These are phyloP conservation scores for Paxillus involutus DNA, from an alignment of 768 basidiomycete genomes.

Conservation along the genomic window DNA sequence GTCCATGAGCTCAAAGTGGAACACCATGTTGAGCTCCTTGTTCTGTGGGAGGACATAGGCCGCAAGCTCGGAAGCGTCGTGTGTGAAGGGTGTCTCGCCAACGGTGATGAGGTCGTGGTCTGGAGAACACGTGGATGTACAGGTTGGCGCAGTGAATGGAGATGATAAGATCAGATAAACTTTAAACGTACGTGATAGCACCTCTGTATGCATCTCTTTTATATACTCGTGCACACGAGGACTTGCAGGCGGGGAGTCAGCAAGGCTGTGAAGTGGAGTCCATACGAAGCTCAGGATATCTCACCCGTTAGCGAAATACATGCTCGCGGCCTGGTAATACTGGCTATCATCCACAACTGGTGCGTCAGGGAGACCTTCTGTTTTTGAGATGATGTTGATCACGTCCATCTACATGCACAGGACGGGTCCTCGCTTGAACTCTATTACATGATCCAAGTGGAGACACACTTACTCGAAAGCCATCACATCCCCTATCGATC, in stretches of 20 bases:
- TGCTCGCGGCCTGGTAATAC: conserved; percentile 52
- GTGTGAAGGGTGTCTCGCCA: conserved; percentile 62
- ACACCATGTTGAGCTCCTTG: conserved; percentile 66
- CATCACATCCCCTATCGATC: conserved; percentile 74
- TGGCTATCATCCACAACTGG: conserved; percentile 51
- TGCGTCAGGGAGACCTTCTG: conserved; percentile 63
- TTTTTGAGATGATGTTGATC: conserved; percentile 69
- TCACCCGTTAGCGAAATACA: conserved; percentile 62
- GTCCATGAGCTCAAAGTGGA: conserved; percentile 63
- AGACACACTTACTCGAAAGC: conserved; percentile 57
- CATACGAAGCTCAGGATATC: conserved; percentile 5
- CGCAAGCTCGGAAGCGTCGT: conserved; percentile 49
- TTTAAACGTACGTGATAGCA: conserved; percentile 52
- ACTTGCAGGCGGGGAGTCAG: conserved; percentile 32
- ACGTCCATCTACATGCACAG: conserved; percentile 55
- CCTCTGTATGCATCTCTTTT: conserved; percentile 61
- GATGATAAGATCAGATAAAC: conserved; percentile 13
- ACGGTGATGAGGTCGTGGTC: conserved; percentile 63
- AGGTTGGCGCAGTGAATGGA: neutral
- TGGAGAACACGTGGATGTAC: conserved; percentile 22
- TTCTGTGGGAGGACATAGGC: conserved; percentile 55
- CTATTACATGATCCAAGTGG: neutral
- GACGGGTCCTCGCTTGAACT: neutral
- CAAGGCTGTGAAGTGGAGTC: neutral
- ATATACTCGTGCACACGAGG: conserved; percentile 68